Conservation (phyloP, 1,284 basidiomycete species). For the Irpex sp. region DNA sequence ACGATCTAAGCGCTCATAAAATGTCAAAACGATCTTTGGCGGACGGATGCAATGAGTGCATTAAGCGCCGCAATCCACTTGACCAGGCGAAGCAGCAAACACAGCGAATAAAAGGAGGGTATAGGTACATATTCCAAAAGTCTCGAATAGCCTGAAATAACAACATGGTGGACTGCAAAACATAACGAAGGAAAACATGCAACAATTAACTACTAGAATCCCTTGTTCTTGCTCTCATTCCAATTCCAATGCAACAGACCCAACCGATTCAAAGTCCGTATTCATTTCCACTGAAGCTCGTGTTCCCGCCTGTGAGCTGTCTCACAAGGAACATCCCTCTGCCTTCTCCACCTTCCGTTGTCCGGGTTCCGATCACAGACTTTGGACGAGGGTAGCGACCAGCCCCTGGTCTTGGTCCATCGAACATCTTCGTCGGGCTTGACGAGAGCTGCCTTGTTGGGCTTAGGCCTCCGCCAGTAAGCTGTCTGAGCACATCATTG, state of each 20-base stretch:
- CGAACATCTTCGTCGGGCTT: slow-evolving; percentile 32
- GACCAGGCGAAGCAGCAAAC: background rate
- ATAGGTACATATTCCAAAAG: too few species aligned
- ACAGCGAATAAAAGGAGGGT: background rate
- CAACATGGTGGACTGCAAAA: too few species aligned
- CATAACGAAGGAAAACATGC: too few species aligned
- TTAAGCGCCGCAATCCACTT: background rate
- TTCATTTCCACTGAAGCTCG: slow-evolving; percentile 19
- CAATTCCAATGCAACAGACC: background rate
- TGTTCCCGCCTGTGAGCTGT: slow-evolving; percentile 63
- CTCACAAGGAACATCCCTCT: slow-evolving; percentile 42
- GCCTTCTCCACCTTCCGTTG: slow-evolving; percentile 29
- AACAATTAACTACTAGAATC: too few species aligned
- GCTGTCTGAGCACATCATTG: slow-evolving; percentile 48
- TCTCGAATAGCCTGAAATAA: too few species aligned
- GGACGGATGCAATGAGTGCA: too few species aligned
- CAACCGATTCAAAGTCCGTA: slow-evolving; percentile 14
- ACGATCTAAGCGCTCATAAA: background rate
- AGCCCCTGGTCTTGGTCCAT: slow-evolving; percentile 25
- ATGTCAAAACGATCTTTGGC: background rate
- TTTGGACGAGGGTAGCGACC: slow-evolving; percentile 29
- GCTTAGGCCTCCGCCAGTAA: slow-evolving; percentile 64
- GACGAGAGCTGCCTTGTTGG: slow-evolving; percentile 49
- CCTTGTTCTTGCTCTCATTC: too few species aligned
- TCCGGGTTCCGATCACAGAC: slow-evolving; percentile 32